phyloP scores from a whole-genome alignment of 768 basidiomycete genomes.

The Lactarius tabidus region DNA sequence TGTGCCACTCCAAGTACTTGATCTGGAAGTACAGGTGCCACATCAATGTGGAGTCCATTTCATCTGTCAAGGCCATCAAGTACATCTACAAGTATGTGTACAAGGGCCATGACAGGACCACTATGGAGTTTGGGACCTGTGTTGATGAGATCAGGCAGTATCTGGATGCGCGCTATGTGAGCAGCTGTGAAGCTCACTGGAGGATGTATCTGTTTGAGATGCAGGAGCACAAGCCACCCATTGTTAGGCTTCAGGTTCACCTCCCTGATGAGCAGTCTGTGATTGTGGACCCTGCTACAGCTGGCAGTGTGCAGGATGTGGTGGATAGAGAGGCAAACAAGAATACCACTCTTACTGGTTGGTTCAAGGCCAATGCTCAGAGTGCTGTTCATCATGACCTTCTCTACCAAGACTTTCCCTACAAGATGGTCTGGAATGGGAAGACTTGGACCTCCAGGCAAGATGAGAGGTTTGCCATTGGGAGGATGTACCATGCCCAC shows the following conservation, averaged over 20 bases:
- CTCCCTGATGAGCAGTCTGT: conserved; percentile 36
- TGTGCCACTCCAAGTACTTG: conserved; percentile 40
- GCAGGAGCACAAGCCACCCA: conserved; percentile 31
- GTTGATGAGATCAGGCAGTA: conserved; percentile 18
- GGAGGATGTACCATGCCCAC: too few relatives aligned
- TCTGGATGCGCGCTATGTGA: conserved; percentile 39
- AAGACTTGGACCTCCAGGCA: too few relatives aligned
- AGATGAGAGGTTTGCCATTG: too few relatives aligned
- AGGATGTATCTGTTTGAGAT: neutral
- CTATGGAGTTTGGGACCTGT: too few relatives aligned
- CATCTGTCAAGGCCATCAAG: conserved; percentile 38
- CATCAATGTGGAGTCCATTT: conserved; percentile 46
- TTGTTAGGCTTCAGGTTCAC: conserved; percentile 43
- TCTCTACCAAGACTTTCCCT: too few relatives aligned
- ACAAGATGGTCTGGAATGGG: too few relatives aligned
- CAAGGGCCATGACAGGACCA: conserved; percentile 42
- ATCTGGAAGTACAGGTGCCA: conserved; percentile 40
- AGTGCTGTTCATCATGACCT: conserved; percentile 11
- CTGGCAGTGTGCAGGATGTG: neutral
- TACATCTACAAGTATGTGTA: conserved; percentile 47
- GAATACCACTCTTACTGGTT: conserved; percentile 34
- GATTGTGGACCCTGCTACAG: conserved; percentile 31
- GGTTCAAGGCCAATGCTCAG: conserved; percentile 26
- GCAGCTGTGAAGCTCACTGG: neutral
- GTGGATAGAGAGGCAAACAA: conserved; percentile 20